A percentile compares a stretch with the other conserved stretches of the same genome.
These are phyloP conservation scores for Groenewaldozyma auringiensis DNA, from an alignment of 1,139 yeast species.

Conservation along the genomic window DNA sequence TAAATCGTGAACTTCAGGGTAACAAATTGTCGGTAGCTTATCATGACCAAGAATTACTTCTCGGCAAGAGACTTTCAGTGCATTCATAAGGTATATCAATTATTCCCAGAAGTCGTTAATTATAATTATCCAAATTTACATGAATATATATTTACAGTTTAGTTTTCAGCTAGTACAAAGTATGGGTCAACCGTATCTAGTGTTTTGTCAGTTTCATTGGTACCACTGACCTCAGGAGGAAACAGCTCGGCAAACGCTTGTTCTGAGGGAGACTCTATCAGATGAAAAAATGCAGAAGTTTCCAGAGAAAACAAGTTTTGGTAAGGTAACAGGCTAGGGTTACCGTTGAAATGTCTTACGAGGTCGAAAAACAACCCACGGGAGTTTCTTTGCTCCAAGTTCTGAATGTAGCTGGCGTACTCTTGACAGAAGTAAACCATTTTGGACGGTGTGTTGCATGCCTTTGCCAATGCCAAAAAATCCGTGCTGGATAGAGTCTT, in stretches of 20 bases:
- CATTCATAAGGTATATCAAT: no score
- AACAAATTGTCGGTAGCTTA: no score
- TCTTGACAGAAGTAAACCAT: constrained; percentile 1
- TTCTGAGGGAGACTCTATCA: not conserved
- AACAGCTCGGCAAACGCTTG: not conserved
- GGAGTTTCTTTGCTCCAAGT: not conserved
- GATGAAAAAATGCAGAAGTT: not conserved
- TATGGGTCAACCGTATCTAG: not conserved
- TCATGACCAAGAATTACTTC: no score
- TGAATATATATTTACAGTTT: not conserved
- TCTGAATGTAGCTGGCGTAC: not conserved
- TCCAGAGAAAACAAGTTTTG: not conserved
- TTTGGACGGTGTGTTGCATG: constrained; percentile 17
- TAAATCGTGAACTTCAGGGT: no score
- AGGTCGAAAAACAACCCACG: not conserved
- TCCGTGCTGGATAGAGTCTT: constrained; percentile 31
- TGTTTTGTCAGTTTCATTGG: not conserved
- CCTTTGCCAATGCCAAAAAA: constrained; percentile 62
- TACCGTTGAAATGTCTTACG: not conserved
- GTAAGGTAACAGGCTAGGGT: not conserved
- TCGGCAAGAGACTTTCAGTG: no score
- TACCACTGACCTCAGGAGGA: not conserved
- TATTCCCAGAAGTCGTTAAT: no score
- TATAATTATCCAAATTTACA: no score
- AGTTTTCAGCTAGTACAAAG: not conserved